Conservation (phyloP, 768 basidiomycete genomes). For the Hygrophoropsis aurantiaca region DNA sequence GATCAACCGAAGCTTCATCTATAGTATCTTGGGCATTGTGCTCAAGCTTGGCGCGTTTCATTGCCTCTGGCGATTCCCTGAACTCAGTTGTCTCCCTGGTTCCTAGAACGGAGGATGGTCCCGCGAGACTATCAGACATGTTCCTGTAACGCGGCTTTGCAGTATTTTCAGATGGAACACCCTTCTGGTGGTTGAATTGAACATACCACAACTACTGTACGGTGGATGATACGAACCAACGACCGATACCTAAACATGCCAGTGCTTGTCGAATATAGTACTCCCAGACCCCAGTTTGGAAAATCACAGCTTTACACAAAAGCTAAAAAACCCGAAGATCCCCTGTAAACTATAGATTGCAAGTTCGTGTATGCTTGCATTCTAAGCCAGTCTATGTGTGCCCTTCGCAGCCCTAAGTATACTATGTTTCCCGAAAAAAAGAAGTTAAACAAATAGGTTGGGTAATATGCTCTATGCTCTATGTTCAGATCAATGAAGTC, state of each 20-base stretch:
- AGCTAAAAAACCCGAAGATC: too few species aligned
- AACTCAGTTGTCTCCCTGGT: neutral
- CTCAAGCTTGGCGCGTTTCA: conserved; percentile 14
- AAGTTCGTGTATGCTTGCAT: too few species aligned
- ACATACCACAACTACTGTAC: neutral
- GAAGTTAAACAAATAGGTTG: too few species aligned
- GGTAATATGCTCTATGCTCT: neutral
- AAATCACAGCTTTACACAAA: too few species aligned
- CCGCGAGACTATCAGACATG: neutral
- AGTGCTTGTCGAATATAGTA: too few species aligned
- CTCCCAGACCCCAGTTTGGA: too few species aligned
- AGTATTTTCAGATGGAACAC: neutral
- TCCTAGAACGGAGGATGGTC: neutral
- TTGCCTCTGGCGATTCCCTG: neutral
- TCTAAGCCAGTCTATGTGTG: too few species aligned
- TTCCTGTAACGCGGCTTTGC: neutral
- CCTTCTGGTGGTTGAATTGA: neutral
- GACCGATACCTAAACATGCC: neutral
- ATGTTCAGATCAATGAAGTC: neutral
- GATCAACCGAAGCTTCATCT: neutral
- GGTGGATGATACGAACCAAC: neutral
- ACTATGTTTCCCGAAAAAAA: too few species aligned
- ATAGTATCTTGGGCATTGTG: neutral
- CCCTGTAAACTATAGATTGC: too few species aligned
- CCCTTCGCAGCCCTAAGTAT: too few species aligned